Evolutionary conservation across 345 rosid species (phyloP).

Genomic region (Eutrema yunnanense): DNA sequence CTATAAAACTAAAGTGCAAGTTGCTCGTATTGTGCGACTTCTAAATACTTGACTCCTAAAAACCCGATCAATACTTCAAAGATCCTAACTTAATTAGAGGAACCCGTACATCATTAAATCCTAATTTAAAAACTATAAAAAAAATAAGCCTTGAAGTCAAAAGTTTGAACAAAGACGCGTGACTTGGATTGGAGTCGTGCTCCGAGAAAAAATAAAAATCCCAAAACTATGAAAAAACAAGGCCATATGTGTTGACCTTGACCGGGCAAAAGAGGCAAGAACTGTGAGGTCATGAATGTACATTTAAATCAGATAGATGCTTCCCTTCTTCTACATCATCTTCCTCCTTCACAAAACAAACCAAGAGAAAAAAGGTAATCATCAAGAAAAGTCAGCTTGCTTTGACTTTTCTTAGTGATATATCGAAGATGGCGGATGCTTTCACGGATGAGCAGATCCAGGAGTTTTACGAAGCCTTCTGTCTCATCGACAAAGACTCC

Average conservation of each 20-base stretch:
- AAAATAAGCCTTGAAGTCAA: background rate
- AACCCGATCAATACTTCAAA: slow-evolving; percentile 4
- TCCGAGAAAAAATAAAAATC: background rate
- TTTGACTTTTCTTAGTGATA: slow-evolving; percentile 17
- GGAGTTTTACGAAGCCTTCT: slow-evolving; percentile 34
- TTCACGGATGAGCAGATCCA: slow-evolving; percentile 33
- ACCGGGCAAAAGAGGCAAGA: slow-evolving; percentile 8
- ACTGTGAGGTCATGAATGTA: background rate
- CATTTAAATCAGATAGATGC: slow-evolving; percentile 7
- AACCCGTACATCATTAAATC: background rate
- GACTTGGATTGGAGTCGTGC: slow-evolving; percentile 16
- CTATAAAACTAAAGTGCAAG: background rate
- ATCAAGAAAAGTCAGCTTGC: background rate
- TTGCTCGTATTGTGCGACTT: slow-evolving; percentile 5
- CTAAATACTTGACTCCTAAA: background rate
- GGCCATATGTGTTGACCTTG: slow-evolving; percentile 29
- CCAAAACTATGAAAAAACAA: slow-evolving; percentile 13
- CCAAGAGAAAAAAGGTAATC: background rate
- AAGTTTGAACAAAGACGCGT: slow-evolving; percentile 32
- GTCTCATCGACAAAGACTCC: slow-evolving; percentile 33
- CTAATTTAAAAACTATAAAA: background rate
- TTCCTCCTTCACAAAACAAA: slow-evolving; percentile 6
- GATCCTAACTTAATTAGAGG: background rate
- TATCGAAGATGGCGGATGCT: slow-evolving; percentile 25
- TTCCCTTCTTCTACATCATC: background rate